phyloP scores from a whole-genome alignment of 768 basidiomycete species.

The Tricholomella constricta region DNA sequence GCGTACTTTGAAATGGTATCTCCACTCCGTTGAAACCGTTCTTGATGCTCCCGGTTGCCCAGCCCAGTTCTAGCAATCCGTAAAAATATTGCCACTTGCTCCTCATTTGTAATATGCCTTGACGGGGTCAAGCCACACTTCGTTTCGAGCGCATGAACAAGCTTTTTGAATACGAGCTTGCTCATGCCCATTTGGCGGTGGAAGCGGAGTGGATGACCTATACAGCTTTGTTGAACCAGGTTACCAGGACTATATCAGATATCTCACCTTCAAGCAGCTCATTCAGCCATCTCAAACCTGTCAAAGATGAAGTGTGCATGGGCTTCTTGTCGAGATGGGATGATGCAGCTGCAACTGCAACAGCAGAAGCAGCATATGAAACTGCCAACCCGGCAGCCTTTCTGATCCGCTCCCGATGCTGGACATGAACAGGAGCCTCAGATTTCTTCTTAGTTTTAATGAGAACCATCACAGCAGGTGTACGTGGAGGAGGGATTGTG shows the following conservation, averaged over 20 bases:
- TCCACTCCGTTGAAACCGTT: slow-evolving; percentile 37
- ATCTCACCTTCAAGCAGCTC: slow-evolving; percentile 19
- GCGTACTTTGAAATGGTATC: slow-evolving; percentile 39
- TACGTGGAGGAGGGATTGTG: too few species aligned
- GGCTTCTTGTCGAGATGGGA: neutral
- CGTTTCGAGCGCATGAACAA: slow-evolving; percentile 25
- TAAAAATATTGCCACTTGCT: slow-evolving; percentile 42
- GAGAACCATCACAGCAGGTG: too few species aligned
- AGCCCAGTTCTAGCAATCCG: slow-evolving; percentile 27
- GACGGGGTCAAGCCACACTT: slow-evolving; percentile 21
- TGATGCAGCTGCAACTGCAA: neutral
- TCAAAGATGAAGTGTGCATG: slow-evolving; percentile 26
- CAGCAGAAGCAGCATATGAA: neutral
- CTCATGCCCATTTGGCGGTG: slow-evolving; percentile 28
- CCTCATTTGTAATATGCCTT: slow-evolving; percentile 28
- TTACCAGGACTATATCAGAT: neutral
- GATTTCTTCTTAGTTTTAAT: too few species aligned
- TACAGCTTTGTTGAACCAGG: too few species aligned
- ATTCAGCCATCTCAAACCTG: slow-evolving; percentile 24
- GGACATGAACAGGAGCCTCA: too few species aligned
- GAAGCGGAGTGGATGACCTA: slow-evolving; percentile 27
- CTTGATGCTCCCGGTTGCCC: slow-evolving; percentile 28
- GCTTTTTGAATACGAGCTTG: slow-evolving; percentile 26
- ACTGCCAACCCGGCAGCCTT: neutral
- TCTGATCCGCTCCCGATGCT: too few species aligned